Conservation (phyloP, 1,139 yeast species). For the Candida pseudoviswanathii region DNA sequence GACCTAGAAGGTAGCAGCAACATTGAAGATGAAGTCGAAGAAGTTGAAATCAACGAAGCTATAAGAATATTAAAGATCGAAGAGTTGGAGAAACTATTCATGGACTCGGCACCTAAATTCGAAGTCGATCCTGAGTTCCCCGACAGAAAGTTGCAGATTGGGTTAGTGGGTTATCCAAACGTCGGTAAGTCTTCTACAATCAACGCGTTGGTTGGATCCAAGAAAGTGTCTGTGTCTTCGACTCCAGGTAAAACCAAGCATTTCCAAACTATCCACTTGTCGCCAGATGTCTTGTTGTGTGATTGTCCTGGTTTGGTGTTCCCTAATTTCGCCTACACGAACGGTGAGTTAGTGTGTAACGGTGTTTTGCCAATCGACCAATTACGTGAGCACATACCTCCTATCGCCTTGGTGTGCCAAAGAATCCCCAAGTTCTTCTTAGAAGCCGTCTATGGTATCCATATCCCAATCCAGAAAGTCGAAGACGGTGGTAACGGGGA, state of each 20-base stretch:
- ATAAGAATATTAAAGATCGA: slow-evolving; percentile 77
- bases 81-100: slow-evolving; percentile 79
- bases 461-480: slow-evolving; percentile 68
- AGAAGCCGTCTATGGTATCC: slow-evolving; percentile 94
- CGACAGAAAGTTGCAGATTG: slow-evolving; percentile 77
- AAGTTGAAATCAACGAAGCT: slow-evolving; percentile 21
- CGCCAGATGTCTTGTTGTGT: slow-evolving; percentile 82
- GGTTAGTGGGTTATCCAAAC: slow-evolving; percentile 95
- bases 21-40: slow-evolving; percentile 17
- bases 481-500: slow-evolving; percentile 90
- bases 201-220: slow-evolving; percentile 92
- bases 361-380: slow-evolving; percentile 99
- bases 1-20: slow-evolving; percentile 23
- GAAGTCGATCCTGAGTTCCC: slow-evolving; percentile 54
- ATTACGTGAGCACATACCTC: slow-evolving; percentile 91
- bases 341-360: slow-evolving; percentile 95
- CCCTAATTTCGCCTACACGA: slow-evolving; percentile 96
- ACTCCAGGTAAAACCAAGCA: slow-evolving; percentile 99
- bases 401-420: slow-evolving; percentile 80
- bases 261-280: slow-evolving; percentile 91
- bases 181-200: slow-evolving; percentile 97
- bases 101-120: slow-evolving; percentile 78
- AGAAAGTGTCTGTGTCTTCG: slow-evolving; percentile 94
- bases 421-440: slow-evolving; percentile 86
- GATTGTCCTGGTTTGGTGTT: slow-evolving; percentile 99